Base-by-base conservation (phyloP, 164 flowering plant genomes). In the Euptelea pleiosperma region DNA sequence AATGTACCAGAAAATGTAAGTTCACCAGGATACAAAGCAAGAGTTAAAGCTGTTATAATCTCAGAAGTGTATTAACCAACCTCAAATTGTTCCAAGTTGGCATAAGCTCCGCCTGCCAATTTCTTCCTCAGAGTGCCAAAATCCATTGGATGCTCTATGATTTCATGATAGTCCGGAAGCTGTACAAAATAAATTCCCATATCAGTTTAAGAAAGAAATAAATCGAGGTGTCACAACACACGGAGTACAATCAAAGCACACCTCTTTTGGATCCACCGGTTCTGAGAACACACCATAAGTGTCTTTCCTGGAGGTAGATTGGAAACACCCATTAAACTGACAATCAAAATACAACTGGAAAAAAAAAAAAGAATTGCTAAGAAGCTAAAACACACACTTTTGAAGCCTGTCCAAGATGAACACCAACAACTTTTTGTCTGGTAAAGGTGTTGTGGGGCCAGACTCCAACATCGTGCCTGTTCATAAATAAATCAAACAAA, bases 231-330 rank as follows among this genome's bases (percentile, higher is more conserved):
- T 43, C 12, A 61, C 4, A 52, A 35, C 30, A 58, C 6, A 28
- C n/a, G n/a, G n/a, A 35, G 41, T 36, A 15, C 42, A 58, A 10
- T 12, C 22, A 41, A 46, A 24, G 66, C 56, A 33, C 60, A 91
- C 98, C 96, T 93, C 97, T 42, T 83, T 67, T 0, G 91, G 94
- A 81, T 93, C 99, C 71, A 90, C 99, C 0, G 99, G 94, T 55
- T 93, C 96, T 5, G 97, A 86, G 68, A 79, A 93, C 22, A 83
- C 99, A 4, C 91, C 84, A 54, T 86, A 76, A 34, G 92, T 83
- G 72, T 93, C 99, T 73, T 90, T 93, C 82, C 97, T 93, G 77
- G 75, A 82, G 43, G 35, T n/a, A 56, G 45, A 52, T 19, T 22
- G 12, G 24, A 46, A 52, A 29, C 41, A 16, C 53, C 52, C 57